Evolutionary conservation across 2,329 filamentous ascomycete genomes (phyloP).

Genomic region (Verticillium tricorpus): DNA sequence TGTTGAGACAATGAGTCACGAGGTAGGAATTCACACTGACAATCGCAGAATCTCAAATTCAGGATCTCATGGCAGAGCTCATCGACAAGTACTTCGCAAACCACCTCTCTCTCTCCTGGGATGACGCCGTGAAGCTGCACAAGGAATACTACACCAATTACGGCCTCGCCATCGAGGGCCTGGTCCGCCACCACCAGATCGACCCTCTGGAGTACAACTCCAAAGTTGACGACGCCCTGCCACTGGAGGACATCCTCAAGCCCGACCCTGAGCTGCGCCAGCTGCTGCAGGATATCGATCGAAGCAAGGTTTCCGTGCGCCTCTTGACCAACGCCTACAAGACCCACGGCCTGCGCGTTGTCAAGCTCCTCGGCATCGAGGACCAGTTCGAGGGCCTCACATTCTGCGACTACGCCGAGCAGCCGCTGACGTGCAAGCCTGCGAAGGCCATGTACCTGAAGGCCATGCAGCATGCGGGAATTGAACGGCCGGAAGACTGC

Average conservation of each 20-base stretch:
- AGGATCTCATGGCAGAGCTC: conserved; percentile 80
- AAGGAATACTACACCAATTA: conserved; percentile 93
- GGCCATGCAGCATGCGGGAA: conserved; percentile 80
- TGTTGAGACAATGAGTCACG: neutral
- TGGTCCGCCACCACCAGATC: conserved; percentile 91
- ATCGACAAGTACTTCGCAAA: conserved; percentile 63
- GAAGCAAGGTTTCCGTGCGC: conserved; percentile 80
- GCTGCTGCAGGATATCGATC: conserved; percentile 79
- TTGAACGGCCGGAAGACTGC: conserved; percentile 64
- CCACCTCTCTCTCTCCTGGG: conserved; percentile 67
- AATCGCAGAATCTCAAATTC: conserved; percentile 65
- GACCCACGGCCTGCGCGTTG: conserved; percentile 78
- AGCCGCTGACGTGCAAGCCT: conserved; percentile 83
- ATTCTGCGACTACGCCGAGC: conserved; percentile 79
- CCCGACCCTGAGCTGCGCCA: conserved; percentile 70
- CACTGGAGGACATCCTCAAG: conserved; percentile 78
- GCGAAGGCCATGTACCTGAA: conserved; percentile 77
- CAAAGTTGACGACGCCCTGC: conserved; percentile 91
- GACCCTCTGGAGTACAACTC: conserved; percentile 91
- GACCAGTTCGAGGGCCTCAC: conserved; percentile 94
- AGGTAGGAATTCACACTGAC: conserved; percentile 2
- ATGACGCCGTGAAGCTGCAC: conserved; percentile 84
- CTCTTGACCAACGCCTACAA: conserved; percentile 95
- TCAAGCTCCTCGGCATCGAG: conserved; percentile 74
- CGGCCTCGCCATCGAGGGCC: conserved; percentile 92